These are phyloP conservation scores for Podospora pseudocomata DNA, from an alignment of 495 filamentous ascomycete genomes.

Conservation along the genomic window DNA sequence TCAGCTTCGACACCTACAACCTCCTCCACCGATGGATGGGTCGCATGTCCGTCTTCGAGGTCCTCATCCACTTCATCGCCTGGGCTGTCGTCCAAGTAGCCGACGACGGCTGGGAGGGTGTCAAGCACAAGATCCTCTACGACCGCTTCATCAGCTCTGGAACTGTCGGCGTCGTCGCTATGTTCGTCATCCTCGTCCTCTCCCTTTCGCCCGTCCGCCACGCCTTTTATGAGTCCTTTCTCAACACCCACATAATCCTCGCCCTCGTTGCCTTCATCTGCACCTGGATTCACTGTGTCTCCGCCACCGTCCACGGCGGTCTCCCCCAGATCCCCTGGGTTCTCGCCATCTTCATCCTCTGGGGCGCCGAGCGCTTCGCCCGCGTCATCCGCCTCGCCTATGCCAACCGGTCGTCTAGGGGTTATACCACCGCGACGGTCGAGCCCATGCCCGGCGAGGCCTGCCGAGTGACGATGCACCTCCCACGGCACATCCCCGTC, in stretches of 20 bases:
- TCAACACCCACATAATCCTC: constrained; percentile 73
- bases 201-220: constrained; percentile 77
- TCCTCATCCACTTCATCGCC: constrained; percentile 67
- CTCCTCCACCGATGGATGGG: constrained; percentile 94
- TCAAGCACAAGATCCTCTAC: constrained; percentile 44
- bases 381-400: constrained; percentile 67
- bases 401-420: constrained; percentile 59
- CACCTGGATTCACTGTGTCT: constrained; percentile 65
- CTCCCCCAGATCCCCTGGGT: constrained; percentile 65
- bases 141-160: constrained; percentile 57
- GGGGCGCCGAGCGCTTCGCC: constrained; percentile 69
- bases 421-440: constrained; percentile 66
- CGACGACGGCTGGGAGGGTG: constrained; percentile 59
- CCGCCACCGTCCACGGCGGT: constrained; percentile 41
- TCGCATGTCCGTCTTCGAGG: constrained; percentile 75
- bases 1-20: constrained; percentile 97
- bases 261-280: constrained; percentile 58
- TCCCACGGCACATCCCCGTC: constrained; percentile 73
- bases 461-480: constrained; percentile 72
- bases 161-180: constrained; percentile 49
- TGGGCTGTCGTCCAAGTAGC: constrained; percentile 70
- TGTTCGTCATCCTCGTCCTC: constrained; percentile 56
- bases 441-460: constrained; percentile 79
- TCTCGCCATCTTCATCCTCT: constrained; percentile 63
- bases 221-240: constrained; percentile 94